These are phyloP conservation scores for Nematocida sp. DNA, from an alignment of 371 early-diverging fungal genomes.

Conservation along the genomic window DNA sequence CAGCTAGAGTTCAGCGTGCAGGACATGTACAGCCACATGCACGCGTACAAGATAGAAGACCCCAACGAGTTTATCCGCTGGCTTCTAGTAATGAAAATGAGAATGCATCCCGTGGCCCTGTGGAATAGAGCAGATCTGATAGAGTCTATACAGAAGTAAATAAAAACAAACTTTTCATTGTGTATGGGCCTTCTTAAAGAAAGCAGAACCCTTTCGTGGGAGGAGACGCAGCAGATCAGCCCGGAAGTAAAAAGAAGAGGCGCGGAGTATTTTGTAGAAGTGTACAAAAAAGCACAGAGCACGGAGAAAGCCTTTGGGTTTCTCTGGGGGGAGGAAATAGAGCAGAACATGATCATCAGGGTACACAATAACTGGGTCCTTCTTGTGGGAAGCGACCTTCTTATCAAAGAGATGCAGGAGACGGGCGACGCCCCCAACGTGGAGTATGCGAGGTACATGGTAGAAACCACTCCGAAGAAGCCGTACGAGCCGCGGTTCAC, in stretches of 20 bases:
- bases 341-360: slow-evolving; percentile 35
- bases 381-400: slow-evolving; percentile 15
- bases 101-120: slow-evolving; percentile 41
- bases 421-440: not conserved
- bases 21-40: slow-evolving; percentile 1
- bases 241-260: slow-evolving; percentile 53
- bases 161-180: slow-evolving; percentile 31
- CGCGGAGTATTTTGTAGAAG: slow-evolving; percentile 51
- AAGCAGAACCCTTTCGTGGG: slow-evolving; percentile 45
- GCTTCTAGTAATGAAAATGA: slow-evolving; percentile 18
- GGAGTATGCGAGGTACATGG: slow-evolving; percentile 60
- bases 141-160: slow-evolving; percentile 13
- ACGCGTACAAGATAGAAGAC: not conserved
- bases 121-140: slow-evolving; percentile 37
- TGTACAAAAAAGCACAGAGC: slow-evolving; percentile 29
- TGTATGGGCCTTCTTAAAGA: slow-evolving; percentile 55
- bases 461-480: slow-evolving; percentile 53
- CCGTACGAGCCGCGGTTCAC: slow-evolving; percentile 37
- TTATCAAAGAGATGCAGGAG: not conserved
- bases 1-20: not conserved
- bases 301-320: slow-evolving; percentile 12
- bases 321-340: slow-evolving; percentile 60
- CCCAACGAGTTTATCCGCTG: slow-evolving; percentile 39
- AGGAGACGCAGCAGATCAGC: slow-evolving; percentile 13
- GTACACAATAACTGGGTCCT: slow-evolving; percentile 32